Evolutionary conservation across 805 yeast genomes (phyloP).

Genomic region (Wickerhamia fluorescens): DNA sequence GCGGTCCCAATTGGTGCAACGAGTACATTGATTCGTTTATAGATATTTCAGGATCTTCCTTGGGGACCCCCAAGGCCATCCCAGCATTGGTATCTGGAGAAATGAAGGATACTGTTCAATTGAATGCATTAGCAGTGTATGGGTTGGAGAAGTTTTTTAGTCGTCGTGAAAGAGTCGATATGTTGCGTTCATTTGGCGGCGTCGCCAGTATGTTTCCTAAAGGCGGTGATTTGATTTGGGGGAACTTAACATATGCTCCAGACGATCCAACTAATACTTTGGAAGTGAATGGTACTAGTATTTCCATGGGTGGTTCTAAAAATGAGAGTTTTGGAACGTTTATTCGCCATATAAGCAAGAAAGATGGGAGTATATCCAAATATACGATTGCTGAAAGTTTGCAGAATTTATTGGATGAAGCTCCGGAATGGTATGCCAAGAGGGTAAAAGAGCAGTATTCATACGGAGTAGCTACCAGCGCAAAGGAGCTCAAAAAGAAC

Average conservation of each 20-base stretch:
- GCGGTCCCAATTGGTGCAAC: constrained; percentile 87
- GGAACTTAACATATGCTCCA: constrained; percentile 58
- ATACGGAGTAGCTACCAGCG: constrained; percentile 61
- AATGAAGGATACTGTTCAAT: constrained; percentile 94
- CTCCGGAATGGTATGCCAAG: constrained; percentile 72
- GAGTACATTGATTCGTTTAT: constrained; percentile 73
- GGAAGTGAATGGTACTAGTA: constrained; percentile 10
- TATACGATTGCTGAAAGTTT: constrained; percentile 64
- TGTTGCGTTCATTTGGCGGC: constrained; percentile 89
- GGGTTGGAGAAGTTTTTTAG: constrained; percentile 93
- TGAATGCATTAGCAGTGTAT: constrained; percentile 86
- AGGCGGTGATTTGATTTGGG: constrained; percentile 92
- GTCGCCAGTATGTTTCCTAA: constrained; percentile 93
- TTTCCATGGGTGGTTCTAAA: constrained; percentile 13
- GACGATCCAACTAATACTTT: constrained; percentile 49
- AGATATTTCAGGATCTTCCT: constrained; percentile 81
- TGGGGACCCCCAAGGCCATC: constrained; percentile 93
- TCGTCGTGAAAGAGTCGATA: constrained; percentile 77
- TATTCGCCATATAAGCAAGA: constrained; percentile 5
- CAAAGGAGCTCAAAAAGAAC: constrained; percentile 54
- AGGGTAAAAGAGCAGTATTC: constrained; percentile 70
- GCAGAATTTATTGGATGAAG: constrained; percentile 51
- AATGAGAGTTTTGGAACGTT: constrained; percentile 9
- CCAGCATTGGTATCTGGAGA: constrained; percentile 94
- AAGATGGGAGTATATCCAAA: constrained; percentile 30